Base-by-base conservation (phyloP, 1,139 yeast species). In the Suhomyces guaymorum region DNA sequence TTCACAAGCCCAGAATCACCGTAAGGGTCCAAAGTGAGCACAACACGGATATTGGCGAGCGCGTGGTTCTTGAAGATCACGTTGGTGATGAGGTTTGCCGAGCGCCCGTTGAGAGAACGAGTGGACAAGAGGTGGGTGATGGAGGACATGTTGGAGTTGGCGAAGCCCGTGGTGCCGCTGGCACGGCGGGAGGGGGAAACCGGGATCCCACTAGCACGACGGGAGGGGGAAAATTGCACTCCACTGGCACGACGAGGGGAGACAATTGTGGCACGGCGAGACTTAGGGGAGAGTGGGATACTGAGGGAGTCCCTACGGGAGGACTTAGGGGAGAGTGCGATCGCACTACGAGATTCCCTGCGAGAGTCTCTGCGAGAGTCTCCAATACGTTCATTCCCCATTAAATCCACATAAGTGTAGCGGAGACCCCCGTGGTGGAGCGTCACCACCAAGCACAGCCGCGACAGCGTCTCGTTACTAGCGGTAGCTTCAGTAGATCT, bases 381-480 rank as follows among this genome's bases (percentile, higher is more conserved):
- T 20, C 55, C 53, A 26, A 44, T 55, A 38, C 54, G 56, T 38
- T 61, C 66, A 40, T 57, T 57, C 3, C 65, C 66, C 63, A 61
- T 56, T 34, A 61, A 45, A 30, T 64, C 68, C 32, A 63, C 52
- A 32, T 56, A 54, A 2, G 63, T 57, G 10, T 47, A 44, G 36
- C 52, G 48, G 10, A 43, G 42, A 24, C 48, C 51, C 26, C 49
- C 49, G 22, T 48, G 46, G 36, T 45, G 51, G 16, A 63, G 42
- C 4, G 57, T 52, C 5, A 63, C 41, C 7, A 63, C 49, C 35
- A 63, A 47, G 38, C 65, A 57, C 4, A 64, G 53, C 26, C 64
- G 46, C 19, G 60, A 54, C 9, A 64, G 54, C 22, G 45, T 47
- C 2, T 43, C 33, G 28, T 57, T 58, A 37, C 46, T 47, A 6